Percentiles rank a stretch among this genome's conserved stretches.
These are phyloP conservation scores for Yamadazyma conglobata DNA, from an alignment of 1,139 yeast genomes.

Conservation along the genomic window DNA sequence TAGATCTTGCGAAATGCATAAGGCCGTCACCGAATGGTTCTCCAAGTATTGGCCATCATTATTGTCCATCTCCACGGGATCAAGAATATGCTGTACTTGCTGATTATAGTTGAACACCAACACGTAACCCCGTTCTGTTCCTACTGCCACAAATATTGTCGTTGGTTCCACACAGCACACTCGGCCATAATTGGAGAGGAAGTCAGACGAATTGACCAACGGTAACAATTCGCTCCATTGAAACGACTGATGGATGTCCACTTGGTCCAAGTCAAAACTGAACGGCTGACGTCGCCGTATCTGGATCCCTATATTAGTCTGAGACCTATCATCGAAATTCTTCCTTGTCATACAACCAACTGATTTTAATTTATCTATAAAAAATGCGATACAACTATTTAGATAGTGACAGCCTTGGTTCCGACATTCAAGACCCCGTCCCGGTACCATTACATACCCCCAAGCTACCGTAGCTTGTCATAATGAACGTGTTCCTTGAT, in stretches of 20 bases:
- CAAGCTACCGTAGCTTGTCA: too few relatives aligned
- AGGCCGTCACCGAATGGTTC: slow-evolving; percentile 31
- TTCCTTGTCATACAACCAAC: slow-evolving; percentile 10
- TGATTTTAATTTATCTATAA: too few relatives aligned
- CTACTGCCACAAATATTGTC: slow-evolving; percentile 51
- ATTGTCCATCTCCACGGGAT: slow-evolving; percentile 16
- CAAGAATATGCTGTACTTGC: slow-evolving; percentile 39
- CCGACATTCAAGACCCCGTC: neutral
- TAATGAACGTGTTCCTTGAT: slow-evolving; percentile 6
- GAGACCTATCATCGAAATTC: slow-evolving; percentile 38
- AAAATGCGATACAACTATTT: slow-evolving; percentile 2
- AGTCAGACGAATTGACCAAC: slow-evolving; percentile 27
- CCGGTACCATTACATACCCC: too few relatives aligned
- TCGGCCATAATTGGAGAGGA: slow-evolving; percentile 41
- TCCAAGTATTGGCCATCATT: slow-evolving; percentile 5
- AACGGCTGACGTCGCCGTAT: slow-evolving; percentile 12
- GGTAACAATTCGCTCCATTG: slow-evolving; percentile 10
- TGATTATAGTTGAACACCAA: slow-evolving; percentile 67
- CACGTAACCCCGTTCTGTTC: slow-evolving; percentile 58
- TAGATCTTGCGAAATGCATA: slow-evolving; percentile 40
- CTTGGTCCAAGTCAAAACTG: neutral
- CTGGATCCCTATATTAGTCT: slow-evolving; percentile 25
- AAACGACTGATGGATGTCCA: slow-evolving; percentile 1
- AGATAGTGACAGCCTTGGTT: neutral
- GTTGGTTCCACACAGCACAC: slow-evolving; percentile 48